Base-by-base conservation (phyloP, 192 early-diverging fungal species). In the Coemansia sp. region DNA sequence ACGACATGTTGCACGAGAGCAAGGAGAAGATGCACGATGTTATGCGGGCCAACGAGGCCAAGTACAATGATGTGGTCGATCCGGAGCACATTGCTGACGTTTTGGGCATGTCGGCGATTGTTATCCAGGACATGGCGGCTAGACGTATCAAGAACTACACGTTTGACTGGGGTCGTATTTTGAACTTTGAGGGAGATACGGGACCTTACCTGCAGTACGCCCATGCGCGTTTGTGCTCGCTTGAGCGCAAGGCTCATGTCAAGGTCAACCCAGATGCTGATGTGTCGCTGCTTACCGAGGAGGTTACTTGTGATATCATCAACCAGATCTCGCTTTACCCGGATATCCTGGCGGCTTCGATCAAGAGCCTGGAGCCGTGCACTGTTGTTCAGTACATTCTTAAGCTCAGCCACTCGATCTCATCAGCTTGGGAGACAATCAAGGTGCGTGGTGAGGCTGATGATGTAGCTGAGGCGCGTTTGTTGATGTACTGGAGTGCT, bases 141-240 rank as follows among this genome's bases (percentile, higher is more conserved):
- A 88, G 85, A 66, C 91, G 97, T 63, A 85, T 92, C 82, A 93
- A 93, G 82, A 94, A 97, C 85, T 99, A 99, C 67, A 88, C 87
- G 32, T 96, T 99, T 71, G 86, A 94, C 74, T 92, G 90, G 87
- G 83, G 84, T 64, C 88, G 92, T 62, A 96, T 98, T 88, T 89
- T 95, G 69, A 85, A 88, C 62, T 96, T 96, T 68, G 95, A 98
- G 75, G 97, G 97, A 68, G 93, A 96, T 81, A 99, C 97, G 32
- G 97, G 96, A n/a, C 97, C 97, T 19, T 98, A 98, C 82, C 82
- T 98, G 24, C 96, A 97, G 84, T 99, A 96, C 73, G 90, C 96
- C n/a, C 96, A 99, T 74, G 88, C 97, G 32, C 96, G 97, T 72
- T 82, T 97, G 38, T 93, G 92, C 82, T 96, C 95, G 63, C 90